Percentiles rank a stretch among this genome's conserved stretches.
phyloP scores from a whole-genome alignment of 2,329 filamentous ascomycete genomes.

The Aspergillus amoenus region DNA sequence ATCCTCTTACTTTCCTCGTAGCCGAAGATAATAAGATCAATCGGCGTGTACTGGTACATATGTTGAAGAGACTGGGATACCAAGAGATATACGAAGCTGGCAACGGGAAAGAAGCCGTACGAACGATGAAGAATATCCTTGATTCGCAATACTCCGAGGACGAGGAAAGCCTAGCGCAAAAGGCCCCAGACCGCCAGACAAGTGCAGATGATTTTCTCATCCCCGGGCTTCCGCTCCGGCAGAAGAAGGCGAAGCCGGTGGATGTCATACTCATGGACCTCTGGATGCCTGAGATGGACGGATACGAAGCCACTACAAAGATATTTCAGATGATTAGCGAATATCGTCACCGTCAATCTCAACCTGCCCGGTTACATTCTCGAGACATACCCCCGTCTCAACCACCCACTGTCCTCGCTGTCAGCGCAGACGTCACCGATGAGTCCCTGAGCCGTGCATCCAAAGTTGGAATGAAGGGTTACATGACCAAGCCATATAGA shows the following conservation, averaged over 20 bases:
- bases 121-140: constrained; percentile 54
- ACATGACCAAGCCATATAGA: constrained; percentile 68
- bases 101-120: constrained; percentile 67
- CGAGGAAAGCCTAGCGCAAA: constrained; percentile 19
- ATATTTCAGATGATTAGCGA: constrained; percentile 58
- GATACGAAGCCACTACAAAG: constrained; percentile 65
- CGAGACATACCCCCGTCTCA: background rate
- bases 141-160: constrained; percentile 20
- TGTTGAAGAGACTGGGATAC: constrained; percentile 68
- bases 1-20: constrained; percentile 67
- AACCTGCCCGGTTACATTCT: background rate
- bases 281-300: constrained; percentile 75
- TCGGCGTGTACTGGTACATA: constrained; percentile 64
- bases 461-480: constrained; percentile 65
- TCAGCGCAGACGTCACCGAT: constrained; percentile 67
- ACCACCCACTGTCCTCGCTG: constrained; percentile 56
- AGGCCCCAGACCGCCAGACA: constrained; percentile 3
- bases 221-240: constrained; percentile 21
- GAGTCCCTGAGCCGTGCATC: constrained; percentile 61
- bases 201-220: constrained; percentile 14
- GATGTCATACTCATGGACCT: constrained; percentile 72
- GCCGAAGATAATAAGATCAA: constrained; percentile 75
- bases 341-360: constrained; percentile 21
- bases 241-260: constrained; percentile 45
- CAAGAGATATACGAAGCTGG: constrained; percentile 62